Evolutionary conservation across 257 asterid species (phyloP).

Genomic region (Rehmannia glutinosa): DNA sequence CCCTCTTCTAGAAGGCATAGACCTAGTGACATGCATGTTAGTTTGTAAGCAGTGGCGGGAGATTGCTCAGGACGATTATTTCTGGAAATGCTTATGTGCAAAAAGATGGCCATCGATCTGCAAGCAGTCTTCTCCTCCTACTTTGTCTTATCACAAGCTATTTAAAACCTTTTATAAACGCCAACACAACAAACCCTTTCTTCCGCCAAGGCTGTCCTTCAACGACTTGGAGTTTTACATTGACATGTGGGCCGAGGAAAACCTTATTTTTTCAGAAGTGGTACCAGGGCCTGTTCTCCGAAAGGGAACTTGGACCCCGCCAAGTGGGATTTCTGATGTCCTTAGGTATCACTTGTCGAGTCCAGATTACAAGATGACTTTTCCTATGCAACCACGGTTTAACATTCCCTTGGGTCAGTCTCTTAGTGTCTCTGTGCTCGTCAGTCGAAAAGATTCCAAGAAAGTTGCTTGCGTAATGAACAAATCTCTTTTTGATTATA

Average conservation of each 20-base stretch:
- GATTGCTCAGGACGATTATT: slow-evolving; percentile 73
- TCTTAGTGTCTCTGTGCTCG: slow-evolving; percentile 79
- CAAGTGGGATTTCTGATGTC: slow-evolving; percentile 67
- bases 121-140: slow-evolving; percentile 64
- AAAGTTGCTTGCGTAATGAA: slow-evolving; percentile 77
- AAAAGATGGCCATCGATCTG: slow-evolving; percentile 93
- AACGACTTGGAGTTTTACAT: slow-evolving; percentile 83
- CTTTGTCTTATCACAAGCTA: slow-evolving; percentile 53
- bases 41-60: slow-evolving; percentile 85
- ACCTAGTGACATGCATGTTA: slow-evolving; percentile 70
- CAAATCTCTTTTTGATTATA: slow-evolving; percentile 73
- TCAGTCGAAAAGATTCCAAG: slow-evolving; percentile 65
- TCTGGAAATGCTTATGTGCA: slow-evolving; percentile 90
- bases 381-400: slow-evolving; percentile 77
- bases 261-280: slow-evolving; percentile 71
- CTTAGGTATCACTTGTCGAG: slow-evolving; percentile 72
- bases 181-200: slow-evolving; percentile 40
- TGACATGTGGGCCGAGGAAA: slow-evolving; percentile 83
- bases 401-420: slow-evolving; percentile 70
- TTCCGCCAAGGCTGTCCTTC: slow-evolving; percentile 84
- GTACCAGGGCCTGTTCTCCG: slow-evolving; percentile 76
- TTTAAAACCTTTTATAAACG: slow-evolving; percentile 62
- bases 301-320: slow-evolving; percentile 62
- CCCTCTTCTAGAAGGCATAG: slow-evolving; percentile 78
- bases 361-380: slow-evolving; percentile 83